These are phyloP conservation scores for Hysterangium stoloniferum DNA, from an alignment of 768 basidiomycete species.

Conservation along the genomic window DNA sequence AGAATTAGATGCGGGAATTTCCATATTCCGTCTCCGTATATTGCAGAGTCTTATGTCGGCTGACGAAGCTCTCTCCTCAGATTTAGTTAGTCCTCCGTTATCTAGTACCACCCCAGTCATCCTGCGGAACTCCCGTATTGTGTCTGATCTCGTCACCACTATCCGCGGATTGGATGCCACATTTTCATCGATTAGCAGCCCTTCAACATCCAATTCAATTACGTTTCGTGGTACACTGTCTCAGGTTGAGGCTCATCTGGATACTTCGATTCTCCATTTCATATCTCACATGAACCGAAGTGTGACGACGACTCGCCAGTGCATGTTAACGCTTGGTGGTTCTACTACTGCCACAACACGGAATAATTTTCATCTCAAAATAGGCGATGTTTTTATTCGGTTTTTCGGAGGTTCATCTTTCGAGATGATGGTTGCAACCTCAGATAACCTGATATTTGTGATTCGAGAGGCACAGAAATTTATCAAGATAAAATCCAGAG, in stretches of 20 bases:
- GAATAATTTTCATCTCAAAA: neutral
- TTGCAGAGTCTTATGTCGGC: constrained; percentile 40
- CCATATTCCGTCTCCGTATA: constrained; percentile 32
- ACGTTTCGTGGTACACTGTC: neutral
- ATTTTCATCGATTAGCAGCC: neutral
- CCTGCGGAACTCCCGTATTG: neutral
- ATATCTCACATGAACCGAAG: neutral
- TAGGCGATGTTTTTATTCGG: neutral
- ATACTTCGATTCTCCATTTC: neutral
- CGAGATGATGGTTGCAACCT: neutral
- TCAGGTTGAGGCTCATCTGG: neutral
- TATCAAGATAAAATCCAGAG: neutral
- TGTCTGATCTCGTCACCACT: constrained; percentile 1
- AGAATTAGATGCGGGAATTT: constrained; percentile 36
- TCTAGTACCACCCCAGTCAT: neutral
- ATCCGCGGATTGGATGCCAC: neutral
- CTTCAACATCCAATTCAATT: neutral
- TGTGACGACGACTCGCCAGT: neutral
- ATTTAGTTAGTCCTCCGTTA: neutral
- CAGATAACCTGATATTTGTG: neutral
- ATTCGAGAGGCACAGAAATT: neutral
- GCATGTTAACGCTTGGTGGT: neutral
- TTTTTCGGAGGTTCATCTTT: neutral
- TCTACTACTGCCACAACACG: neutral
- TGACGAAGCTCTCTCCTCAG: constrained; percentile 25